Evolutionary conservation across 1,284 basidiomycete species (phyloP), one percentile per base, ranked within the genome.

Genomic region (Naganishia sp.): DNA sequence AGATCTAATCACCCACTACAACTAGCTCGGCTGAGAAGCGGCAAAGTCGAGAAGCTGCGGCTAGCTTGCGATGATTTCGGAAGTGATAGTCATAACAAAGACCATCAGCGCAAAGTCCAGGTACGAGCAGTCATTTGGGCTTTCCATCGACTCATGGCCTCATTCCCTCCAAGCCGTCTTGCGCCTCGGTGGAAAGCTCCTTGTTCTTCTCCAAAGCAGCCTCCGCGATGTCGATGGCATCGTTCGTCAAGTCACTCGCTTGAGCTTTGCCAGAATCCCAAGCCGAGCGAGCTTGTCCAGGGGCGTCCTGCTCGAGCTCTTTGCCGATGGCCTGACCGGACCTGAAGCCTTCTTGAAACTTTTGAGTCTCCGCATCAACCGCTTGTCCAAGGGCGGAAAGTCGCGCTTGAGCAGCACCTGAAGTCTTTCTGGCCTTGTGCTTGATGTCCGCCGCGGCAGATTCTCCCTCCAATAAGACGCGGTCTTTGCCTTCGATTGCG

Each of bases 271-370:
- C 49, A 28, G 50, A 48, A 25, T 52, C 48, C n/a, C 43, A 28
- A 21, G 59, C 59, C n/a, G 18, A 36, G 21, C 59, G 59, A 52
- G 59, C 48, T 52, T 61, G 48, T 28, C 59, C 59, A 42, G 59
- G 59, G 15, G 39, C 48, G 28, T 61, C 59, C 31, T 43, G 50
- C 18, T 61, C 59, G 36, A 61, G 9, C 2, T 61, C 28, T 25
- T 43, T 61, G 48, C 48, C 59, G 43, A 61, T 23, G 25, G 36
- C 48, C 28, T 39, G 59, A 16, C 59, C 59, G 25, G 50, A 21
- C 11, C 44, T 33, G 59, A 61, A 61, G 18, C 48, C 48, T 43
- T 61, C 59, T 61, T 52, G 59, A 48, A 61, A 61, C 16, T 48
- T 48, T 28, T 23, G 18, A 18, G 48, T 13, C 23, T 61, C 59